A percentile compares a stretch with the other conserved stretches of the same genome.
phyloP scores from a whole-genome alignment of 257 asterid genomes.

The Nyctanthes arbortristis region DNA sequence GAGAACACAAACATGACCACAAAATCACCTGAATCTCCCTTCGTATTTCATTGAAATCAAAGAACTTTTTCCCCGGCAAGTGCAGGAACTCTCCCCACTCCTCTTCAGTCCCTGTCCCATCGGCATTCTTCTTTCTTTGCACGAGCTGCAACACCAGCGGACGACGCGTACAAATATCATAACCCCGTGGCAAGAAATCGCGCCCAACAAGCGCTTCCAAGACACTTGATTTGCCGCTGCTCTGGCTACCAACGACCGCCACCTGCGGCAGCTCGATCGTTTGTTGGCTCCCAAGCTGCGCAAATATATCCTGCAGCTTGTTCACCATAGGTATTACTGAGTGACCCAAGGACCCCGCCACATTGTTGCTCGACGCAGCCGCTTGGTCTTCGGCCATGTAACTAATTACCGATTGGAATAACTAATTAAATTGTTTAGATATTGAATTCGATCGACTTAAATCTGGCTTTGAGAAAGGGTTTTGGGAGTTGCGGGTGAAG shows the following conservation, averaged over 20 bases:
- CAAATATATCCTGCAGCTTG: slow-evolving; percentile 86
- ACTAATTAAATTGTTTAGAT: not conserved
- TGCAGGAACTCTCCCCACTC: slow-evolving; percentile 98
- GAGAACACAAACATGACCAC: not conserved
- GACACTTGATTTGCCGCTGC: slow-evolving; percentile 98
- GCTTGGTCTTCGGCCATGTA: slow-evolving; percentile 63
- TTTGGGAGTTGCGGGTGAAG: slow-evolving; percentile 26
- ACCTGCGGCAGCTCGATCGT: slow-evolving; percentile 91
- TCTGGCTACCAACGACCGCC: slow-evolving; percentile 97
- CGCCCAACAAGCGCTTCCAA: slow-evolving; percentile 97
- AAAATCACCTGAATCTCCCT: slow-evolving; percentile 75
- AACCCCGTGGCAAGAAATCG: slow-evolving; percentile 93
- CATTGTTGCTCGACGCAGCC: slow-evolving; percentile 27
- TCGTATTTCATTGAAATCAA: slow-evolving; percentile 73
- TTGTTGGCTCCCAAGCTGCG: slow-evolving; percentile 76
- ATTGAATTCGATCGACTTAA: not conserved
- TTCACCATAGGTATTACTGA: slow-evolving; percentile 83
- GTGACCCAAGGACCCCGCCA: slow-evolving; percentile 58
- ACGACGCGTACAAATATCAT: slow-evolving; percentile 87
- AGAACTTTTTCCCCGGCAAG: slow-evolving; percentile 61
- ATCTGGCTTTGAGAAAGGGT: slow-evolving; percentile 7
- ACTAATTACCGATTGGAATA: slow-evolving; percentile 4
- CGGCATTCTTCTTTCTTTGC: slow-evolving; percentile 54
- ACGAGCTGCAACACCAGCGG: slow-evolving; percentile 86
- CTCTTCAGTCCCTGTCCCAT: slow-evolving; percentile 54